Evolutionary conservation across 2,329 filamentous ascomycete species (phyloP).

Genomic region (Lecanoromycetidae sp.): DNA sequence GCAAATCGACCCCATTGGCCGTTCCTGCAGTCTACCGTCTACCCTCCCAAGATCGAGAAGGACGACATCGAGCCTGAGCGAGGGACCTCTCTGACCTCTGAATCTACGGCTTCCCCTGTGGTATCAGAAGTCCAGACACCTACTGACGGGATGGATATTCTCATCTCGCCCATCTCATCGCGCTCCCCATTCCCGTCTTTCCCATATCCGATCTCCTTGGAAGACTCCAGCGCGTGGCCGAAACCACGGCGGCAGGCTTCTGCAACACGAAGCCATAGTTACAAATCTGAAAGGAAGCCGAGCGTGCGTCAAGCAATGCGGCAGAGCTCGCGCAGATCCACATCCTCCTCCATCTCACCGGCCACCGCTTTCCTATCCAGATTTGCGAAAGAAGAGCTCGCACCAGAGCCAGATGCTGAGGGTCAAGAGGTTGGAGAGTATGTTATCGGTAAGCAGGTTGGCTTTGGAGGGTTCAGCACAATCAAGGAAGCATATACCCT

Average conservation of each 20-base stretch:
- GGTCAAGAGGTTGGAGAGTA: slow-evolving; percentile 57
- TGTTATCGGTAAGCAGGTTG: slow-evolving; percentile 55
- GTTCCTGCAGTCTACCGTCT: slow-evolving; percentile 1
- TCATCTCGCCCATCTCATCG: slow-evolving; percentile 29
- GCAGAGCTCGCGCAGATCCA: slow-evolving; percentile 17
- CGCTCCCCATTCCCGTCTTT: slow-evolving; percentile 28
- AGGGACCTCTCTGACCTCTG: slow-evolving; percentile 33
- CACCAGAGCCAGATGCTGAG: slow-evolving; percentile 49
- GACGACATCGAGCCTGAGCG: slow-evolving; percentile 24
- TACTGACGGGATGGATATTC: slow-evolving; percentile 27
- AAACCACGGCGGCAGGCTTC: slow-evolving; percentile 26
- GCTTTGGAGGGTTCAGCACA: slow-evolving; percentile 52
- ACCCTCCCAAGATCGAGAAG: not conserved
- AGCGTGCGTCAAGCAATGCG: slow-evolving; percentile 27
- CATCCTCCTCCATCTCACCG: slow-evolving; percentile 41
- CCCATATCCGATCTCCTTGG: slow-evolving; percentile 28
- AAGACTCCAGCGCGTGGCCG: slow-evolving; percentile 32
- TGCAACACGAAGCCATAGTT: slow-evolving; percentile 21
- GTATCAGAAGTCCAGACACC: slow-evolving; percentile 32
- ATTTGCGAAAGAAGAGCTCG: slow-evolving; percentile 34
- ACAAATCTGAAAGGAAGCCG: slow-evolving; percentile 25
- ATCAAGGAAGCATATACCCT: slow-evolving; percentile 57
- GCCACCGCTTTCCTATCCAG: slow-evolving; percentile 47
- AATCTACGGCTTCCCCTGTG: slow-evolving; percentile 32
- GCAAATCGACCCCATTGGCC: slow-evolving; percentile 1